Percentiles rank a stretch among this genome's conserved stretches.
Conservation (phyloP, 2,329 filamentous ascomycete species). For the Myrmaecium sp. region DNA sequence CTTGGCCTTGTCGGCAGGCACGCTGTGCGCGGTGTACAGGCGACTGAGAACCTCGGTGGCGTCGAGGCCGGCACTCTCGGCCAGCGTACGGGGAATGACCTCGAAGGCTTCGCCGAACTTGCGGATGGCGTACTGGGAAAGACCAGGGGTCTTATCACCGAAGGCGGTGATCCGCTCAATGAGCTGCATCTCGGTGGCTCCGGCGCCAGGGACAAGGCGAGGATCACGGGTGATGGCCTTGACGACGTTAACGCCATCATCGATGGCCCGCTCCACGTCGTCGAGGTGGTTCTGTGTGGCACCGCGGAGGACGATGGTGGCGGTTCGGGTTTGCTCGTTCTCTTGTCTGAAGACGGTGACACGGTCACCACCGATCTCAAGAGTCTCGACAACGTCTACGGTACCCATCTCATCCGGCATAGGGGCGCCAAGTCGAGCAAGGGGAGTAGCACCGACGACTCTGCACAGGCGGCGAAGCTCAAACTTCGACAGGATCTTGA, state of each 20-base stretch:
- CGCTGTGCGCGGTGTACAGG: conserved; percentile 85
- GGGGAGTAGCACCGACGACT: conserved; percentile 89
- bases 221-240: conserved; percentile 95
- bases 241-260: conserved; percentile 95
- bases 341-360: conserved; percentile 98
- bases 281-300: conserved; percentile 97
- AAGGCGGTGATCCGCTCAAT: conserved; percentile 81
- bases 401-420: conserved; percentile 99
- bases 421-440: conserved; percentile 84
- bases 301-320: conserved; percentile 83
- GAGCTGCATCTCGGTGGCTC: conserved; percentile 85
- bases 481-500: conserved; percentile 97
- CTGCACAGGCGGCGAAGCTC: conserved; percentile 89
- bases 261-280: conserved; percentile 89
- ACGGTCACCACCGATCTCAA: conserved; percentile 93
- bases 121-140: conserved; percentile 91
- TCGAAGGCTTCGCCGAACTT: conserved; percentile 97
- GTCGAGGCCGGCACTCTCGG: conserved; percentile 88
- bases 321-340: conserved; percentile 76
- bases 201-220: conserved; percentile 80
- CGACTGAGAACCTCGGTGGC: conserved; percentile 91
- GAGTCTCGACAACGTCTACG: conserved; percentile 87
- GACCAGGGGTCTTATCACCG: conserved; percentile 80
- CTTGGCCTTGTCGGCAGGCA: no score
- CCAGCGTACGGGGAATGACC: conserved; percentile 82